phyloP scores from a whole-genome alignment of 2,329 filamentous ascomycete genomes.

The Ceratocystis smalleyi region DNA sequence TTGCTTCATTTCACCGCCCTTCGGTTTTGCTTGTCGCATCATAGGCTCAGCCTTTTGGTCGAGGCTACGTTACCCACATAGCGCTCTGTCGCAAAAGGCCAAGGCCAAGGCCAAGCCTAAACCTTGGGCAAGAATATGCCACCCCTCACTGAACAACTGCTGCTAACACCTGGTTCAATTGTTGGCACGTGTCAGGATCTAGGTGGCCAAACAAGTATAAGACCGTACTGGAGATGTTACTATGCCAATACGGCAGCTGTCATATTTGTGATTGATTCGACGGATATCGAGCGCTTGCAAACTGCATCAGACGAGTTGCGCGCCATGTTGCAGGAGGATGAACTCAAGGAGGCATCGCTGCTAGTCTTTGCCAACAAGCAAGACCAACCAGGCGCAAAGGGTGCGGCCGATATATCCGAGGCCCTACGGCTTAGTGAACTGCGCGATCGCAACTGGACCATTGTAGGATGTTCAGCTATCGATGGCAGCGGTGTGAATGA shows the following conservation, averaged over 20 bases:
- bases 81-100: not conserved
- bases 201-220: constrained; percentile 94
- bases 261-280: constrained; percentile 96
- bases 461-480: constrained; percentile 91
- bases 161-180: constrained; percentile 15
- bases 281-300: constrained; percentile 85
- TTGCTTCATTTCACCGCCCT: not conserved
- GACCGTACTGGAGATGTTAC: constrained; percentile 98
- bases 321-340: constrained; percentile 94
- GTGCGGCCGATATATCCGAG: constrained; percentile 91
- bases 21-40: not conserved
- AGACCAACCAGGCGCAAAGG: constrained; percentile 91
- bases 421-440: constrained; percentile 78
- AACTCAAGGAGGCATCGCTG: constrained; percentile 79
- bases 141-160: constrained; percentile 10
- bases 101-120: not conserved
- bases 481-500: constrained; percentile 89
- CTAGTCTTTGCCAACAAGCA: constrained; percentile 98
- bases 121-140: no score
- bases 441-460: constrained; percentile 96
- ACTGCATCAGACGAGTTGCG: constrained; percentile 85
- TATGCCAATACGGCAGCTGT: constrained; percentile 97
- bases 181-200: constrained; percentile 46
- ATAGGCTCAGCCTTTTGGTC: not conserved
- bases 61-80: constrained; percentile 3